Evolutionary conservation across 345 rosid species (phyloP), one percentile per base, ranked within the genome.

Genomic region (Rhodamnia rubescens): DNA sequence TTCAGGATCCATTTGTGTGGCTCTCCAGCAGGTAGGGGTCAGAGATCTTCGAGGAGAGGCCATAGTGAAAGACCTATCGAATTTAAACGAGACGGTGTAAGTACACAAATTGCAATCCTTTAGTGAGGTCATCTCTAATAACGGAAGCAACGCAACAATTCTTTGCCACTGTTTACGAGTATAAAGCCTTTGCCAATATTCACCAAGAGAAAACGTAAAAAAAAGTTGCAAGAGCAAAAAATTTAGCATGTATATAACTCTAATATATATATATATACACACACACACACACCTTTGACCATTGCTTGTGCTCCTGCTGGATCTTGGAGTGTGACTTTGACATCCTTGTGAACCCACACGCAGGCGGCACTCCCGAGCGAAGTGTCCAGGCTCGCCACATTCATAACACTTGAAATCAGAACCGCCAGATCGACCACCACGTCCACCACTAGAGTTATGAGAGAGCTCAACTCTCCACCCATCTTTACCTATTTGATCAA

Each of bases 401-500:
- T 85, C 82, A 52, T 85, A 85, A 59, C 87, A 85, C 15, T 85
- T 52, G 59, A 85, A n/a, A 85, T 85, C 82, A 85, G 84, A 85
- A 85, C 82, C 84, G 26, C 84, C 57, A 14, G 87, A 85, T 54
- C 85, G 69, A 61, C 85, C 87, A 82, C 84, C 81, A 36, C 82
- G 40, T 64, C 86, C 87, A 4, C 87, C 64, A 59, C 84, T 61
- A 64, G 52, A 36, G 84, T 85, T 85, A 56, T 82, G 84, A 47
- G 85, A 85, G 44, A 59, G 84, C 53, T 85, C 87, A 59, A 82
- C 87, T 59, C 87, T 86, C 87, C 87, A 86, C 0, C 87, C 87
- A 86, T 82, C 5, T 26, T 82, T 82, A 82, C 85, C 82, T 86
- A 24, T 82, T 52, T 50, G 7, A 55, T 50, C 54, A 82, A 27